Percentiles rank a stretch among this genome's conserved stretches.
These are phyloP conservation scores for Pezicula carpinea DNA, from an alignment of 2,329 filamentous ascomycete genomes.

Conservation along the genomic window DNA sequence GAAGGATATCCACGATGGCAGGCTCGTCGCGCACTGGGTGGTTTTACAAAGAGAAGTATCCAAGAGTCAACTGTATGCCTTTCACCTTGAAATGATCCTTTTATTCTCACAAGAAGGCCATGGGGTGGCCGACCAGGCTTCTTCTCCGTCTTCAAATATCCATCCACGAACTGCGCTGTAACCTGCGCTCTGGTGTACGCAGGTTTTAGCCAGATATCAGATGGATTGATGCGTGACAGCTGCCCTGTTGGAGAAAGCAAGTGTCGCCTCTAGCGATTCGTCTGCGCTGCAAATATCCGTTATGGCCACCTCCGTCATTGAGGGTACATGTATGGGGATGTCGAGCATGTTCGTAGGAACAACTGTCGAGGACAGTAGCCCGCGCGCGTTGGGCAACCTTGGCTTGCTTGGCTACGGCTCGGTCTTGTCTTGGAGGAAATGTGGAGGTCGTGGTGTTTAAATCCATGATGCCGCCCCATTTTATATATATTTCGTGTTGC, in stretches of 20 bases:
- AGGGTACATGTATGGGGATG: slow-evolving; percentile 6
- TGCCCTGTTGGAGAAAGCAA: slow-evolving; percentile 41
- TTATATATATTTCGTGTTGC: too few species aligned
- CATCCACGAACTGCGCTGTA: too few species aligned
- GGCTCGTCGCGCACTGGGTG: slow-evolving; percentile 34
- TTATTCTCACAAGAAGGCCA: slow-evolving; percentile 50
- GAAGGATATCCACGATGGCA: slow-evolving; percentile 47
- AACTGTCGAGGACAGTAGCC: background rate
- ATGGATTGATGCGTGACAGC: too few species aligned
- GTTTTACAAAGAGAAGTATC: slow-evolving; percentile 48
- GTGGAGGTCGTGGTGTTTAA: too few species aligned
- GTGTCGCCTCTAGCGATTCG: slow-evolving; percentile 29
- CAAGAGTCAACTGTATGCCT: slow-evolving; percentile 43
- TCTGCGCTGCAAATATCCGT: slow-evolving; percentile 11
- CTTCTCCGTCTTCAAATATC: too few species aligned
- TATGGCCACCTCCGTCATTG: slow-evolving; percentile 6
- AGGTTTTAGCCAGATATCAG: too few species aligned
- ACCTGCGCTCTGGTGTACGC: too few species aligned
- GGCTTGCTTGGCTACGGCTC: background rate
- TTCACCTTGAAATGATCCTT: slow-evolving; percentile 54
- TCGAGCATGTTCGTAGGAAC: slow-evolving; percentile 4
- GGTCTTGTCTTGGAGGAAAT: background rate
- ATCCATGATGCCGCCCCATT: too few species aligned
- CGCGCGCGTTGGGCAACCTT: background rate
- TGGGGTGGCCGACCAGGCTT: slow-evolving; percentile 41